phyloP scores from a whole-genome alignment of 2,329 filamentous ascomycete genomes.

The Cladosporium velox region DNA sequence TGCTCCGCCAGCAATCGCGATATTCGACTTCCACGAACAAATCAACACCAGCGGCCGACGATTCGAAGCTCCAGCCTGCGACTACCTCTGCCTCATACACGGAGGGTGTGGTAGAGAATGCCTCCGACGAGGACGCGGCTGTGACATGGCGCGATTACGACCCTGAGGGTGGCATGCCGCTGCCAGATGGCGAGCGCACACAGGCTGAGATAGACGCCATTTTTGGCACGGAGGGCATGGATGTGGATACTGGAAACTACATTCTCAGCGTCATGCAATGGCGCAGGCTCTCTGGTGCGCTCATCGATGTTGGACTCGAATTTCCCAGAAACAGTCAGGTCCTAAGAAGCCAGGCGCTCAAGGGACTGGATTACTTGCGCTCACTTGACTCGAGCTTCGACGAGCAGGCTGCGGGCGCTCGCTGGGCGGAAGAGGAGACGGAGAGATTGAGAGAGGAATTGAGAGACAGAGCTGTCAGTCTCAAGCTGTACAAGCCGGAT shows the following conservation, averaged over 20 bases:
- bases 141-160: constrained; percentile 43
- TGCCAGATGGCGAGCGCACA: constrained; percentile 35
- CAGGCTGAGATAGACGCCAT: constrained; percentile 34
- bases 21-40: not conserved
- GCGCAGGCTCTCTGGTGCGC: constrained; percentile 39
- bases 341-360: constrained; percentile 31
- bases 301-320: constrained; percentile 39
- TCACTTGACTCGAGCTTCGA: constrained; percentile 36
- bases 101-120: constrained; percentile 27
- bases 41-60: constrained; percentile 3
- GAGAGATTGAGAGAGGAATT: constrained; percentile 34
- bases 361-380: constrained; percentile 38
- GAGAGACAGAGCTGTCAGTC: constrained; percentile 34
- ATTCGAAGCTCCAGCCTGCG: constrained; percentile 30
- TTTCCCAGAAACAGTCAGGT: constrained; percentile 34
- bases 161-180: constrained; percentile 39
- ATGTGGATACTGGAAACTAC: constrained; percentile 39
- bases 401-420: constrained; percentile 36
- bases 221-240: constrained; percentile 35
- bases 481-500: constrained; percentile 38
- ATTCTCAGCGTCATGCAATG: constrained; percentile 41
- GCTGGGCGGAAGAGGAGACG: constrained; percentile 40
- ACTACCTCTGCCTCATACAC: constrained; percentile 32
- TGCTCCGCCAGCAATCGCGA: constrained; percentile 4
- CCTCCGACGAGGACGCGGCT: constrained; percentile 21